Base-by-base conservation (phyloP, 23 red algal species). In the Pyropia haitanensis region DNA sequence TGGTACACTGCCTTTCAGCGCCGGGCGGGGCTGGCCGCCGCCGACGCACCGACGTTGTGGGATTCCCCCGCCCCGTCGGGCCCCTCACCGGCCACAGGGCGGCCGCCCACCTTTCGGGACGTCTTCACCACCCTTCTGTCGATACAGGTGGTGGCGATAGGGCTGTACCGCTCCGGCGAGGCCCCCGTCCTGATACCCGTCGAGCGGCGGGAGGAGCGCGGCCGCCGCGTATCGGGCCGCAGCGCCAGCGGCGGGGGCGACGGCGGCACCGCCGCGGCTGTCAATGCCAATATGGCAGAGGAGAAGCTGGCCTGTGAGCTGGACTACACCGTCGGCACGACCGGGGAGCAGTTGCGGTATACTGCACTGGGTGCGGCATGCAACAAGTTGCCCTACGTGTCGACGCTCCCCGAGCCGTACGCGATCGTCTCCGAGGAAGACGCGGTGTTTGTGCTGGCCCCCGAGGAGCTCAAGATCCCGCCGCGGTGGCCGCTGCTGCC, bases 121-220 rank as follows among this genome's bases (percentile, higher is more conserved):
- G 71, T 94, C 3, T 86, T 94, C 55, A 34, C 27, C 20, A 63
- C 67, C 18, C 65, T 94, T 2, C 14, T 86, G 56, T 49, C 78
- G 30, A 23, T 78, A 31, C 76, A 77, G 28, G 75, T 79, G 25
- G 82, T 81, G 34, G 73, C 88, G 16, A 70, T 94, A 44, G 88
- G 78, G 8, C 68, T 94, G 32, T 94, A 94, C 71, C 79, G 88
- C 18, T 94, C 80, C 49, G 88, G 79, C n/a, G 61, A 56, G 18
- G 88, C 88, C 0, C 88, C 88, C n/a, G 72, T 60, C 17, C 51
- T 63, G 46, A 56, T 89, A 12, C 84, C 84, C 3, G 18, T 19
- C 21, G 71, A 72, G 52, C 26, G 26, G 18, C 31, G 76, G 49
- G 49, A 26, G 25, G 49, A 51, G 18, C 68, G 84, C 24, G 75